Evolutionary conservation across 352 stramenopile species (phyloP).

Genomic region (Stramenopiles sp.): DNA sequence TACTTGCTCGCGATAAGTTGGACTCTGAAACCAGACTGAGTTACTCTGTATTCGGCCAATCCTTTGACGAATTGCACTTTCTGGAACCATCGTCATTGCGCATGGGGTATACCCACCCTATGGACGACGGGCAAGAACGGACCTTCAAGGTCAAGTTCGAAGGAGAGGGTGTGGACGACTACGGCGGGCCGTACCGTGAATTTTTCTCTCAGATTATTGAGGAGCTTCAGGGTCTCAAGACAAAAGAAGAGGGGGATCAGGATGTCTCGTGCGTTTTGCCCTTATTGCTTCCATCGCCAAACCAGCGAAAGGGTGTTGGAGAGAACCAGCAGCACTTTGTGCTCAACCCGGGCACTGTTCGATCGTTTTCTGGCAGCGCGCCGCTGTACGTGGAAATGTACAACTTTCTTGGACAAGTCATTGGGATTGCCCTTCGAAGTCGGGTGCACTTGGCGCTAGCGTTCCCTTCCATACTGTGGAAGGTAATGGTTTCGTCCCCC

Average conservation of each 20-base stretch:
- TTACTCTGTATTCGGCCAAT: slow-evolving; percentile 51
- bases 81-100: slow-evolving; percentile 40
- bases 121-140: slow-evolving; percentile 66
- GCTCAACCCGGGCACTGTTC: slow-evolving; percentile 33
- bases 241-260: slow-evolving; percentile 15
- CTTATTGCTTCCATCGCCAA: slow-evolving; percentile 57
- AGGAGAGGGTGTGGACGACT: slow-evolving; percentile 76
- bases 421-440: slow-evolving; percentile 57
- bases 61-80: slow-evolving; percentile 60
- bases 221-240: slow-evolving; percentile 27
- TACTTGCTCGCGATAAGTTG: slow-evolving; percentile 36
- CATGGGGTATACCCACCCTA: slow-evolving; percentile 68
- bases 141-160: slow-evolving; percentile 82
- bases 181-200: slow-evolving; percentile 73
- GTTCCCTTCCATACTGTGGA: slow-evolving; percentile 29
- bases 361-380: slow-evolving; percentile 16
- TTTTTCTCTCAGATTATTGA: slow-evolving; percentile 62
- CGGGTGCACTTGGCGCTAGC: slow-evolving; percentile 43
- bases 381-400: slow-evolving; percentile 56
- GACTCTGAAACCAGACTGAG: slow-evolving; percentile 32
- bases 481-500: slow-evolving; percentile 21
- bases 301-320: slow-evolving; percentile 51
- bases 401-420: slow-evolving; percentile 62
- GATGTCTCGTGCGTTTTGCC: slow-evolving; percentile 40
- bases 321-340: slow-evolving; percentile 56